Conservation (phyloP, 345 rosid species). For the Acer negundo region DNA sequence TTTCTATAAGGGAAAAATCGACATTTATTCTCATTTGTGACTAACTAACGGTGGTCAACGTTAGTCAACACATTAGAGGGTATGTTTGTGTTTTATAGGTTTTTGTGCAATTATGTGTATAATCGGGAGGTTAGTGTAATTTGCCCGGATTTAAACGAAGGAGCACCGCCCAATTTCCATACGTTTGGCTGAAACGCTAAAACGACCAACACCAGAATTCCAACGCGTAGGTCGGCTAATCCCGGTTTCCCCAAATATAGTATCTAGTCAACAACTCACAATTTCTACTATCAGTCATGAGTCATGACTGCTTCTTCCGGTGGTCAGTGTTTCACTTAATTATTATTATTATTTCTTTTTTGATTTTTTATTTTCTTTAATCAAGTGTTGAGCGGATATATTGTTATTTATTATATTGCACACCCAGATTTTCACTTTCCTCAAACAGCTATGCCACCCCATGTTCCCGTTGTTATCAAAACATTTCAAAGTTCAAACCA, state of each 20-base stretch:
- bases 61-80: too few relatives aligned
- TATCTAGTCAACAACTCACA: not conserved
- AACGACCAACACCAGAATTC: not conserved
- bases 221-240: conserved; percentile 14
- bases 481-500: too few relatives aligned
- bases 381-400: not conserved
- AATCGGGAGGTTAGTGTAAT: too few relatives aligned
- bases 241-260: not conserved
- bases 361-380: not conserved
- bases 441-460: conserved; percentile 29
- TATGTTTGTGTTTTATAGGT: too few relatives aligned
- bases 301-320: conserved; percentile 34
- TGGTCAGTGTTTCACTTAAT: not conserved
- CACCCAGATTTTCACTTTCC: conserved; percentile 24
- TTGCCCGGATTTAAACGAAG: not conserved
- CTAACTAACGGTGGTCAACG: too few relatives aligned
- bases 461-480: conserved; percentile 15
- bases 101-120: too few relatives aligned
- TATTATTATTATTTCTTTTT: too few relatives aligned
- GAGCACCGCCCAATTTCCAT: conserved; percentile 3
- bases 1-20: too few relatives aligned
- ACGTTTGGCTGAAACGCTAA: not conserved
- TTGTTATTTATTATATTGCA: not conserved
- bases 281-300: not conserved
- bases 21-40: too few relatives aligned